Percentiles rank a stretch among this genome's conserved stretches.
phyloP scores from a whole-genome alignment of 2,329 filamentous ascomycete species.

The Fusarium equiseti region DNA sequence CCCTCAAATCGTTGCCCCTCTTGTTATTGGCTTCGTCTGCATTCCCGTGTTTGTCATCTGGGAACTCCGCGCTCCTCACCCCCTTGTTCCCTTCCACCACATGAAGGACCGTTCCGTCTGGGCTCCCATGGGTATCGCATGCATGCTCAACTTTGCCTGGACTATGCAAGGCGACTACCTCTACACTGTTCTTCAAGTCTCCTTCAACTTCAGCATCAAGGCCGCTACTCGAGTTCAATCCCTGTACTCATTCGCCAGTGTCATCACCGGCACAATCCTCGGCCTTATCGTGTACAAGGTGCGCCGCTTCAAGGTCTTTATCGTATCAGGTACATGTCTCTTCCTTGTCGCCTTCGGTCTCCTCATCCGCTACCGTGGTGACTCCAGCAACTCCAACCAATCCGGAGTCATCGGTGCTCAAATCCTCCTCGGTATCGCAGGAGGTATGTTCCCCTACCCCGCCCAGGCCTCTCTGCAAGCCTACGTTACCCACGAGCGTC shows the following conservation, averaged over 20 bases:
- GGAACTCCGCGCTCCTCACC: slow-evolving; percentile 61
- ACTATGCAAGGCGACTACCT: slow-evolving; percentile 74
- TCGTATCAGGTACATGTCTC: slow-evolving; percentile 68
- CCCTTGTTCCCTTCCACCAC: slow-evolving; percentile 71
- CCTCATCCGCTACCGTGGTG: slow-evolving; percentile 72
- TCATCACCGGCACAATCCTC: slow-evolving; percentile 67
- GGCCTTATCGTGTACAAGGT: slow-evolving; percentile 69
- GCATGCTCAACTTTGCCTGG: slow-evolving; percentile 69
- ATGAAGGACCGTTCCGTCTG: slow-evolving; percentile 74
- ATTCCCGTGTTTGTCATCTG: slow-evolving; percentile 65
- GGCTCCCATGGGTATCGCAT: slow-evolving; percentile 70
- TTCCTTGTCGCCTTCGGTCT: slow-evolving; percentile 76
- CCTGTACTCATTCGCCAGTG: slow-evolving; percentile 69
- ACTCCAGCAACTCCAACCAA: slow-evolving; percentile 56
- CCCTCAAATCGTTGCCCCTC: slow-evolving; percentile 57
- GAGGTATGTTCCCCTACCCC: slow-evolving; percentile 70
- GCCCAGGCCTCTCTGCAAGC: slow-evolving; percentile 61
- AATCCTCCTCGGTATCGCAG: slow-evolving; percentile 71
- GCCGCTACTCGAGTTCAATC: slow-evolving; percentile 70
- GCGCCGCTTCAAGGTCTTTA: slow-evolving; percentile 72
- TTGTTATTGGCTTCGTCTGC: slow-evolving; percentile 60
- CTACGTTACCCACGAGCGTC: slow-evolving; percentile 61
- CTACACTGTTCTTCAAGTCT: slow-evolving; percentile 71
- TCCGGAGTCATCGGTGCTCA: slow-evolving; percentile 72
- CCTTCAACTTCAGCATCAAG: slow-evolving; percentile 68